These are phyloP conservation scores for Solanum lycopersicoides DNA, from an alignment of 257 asterid species.

Conservation along the genomic window DNA sequence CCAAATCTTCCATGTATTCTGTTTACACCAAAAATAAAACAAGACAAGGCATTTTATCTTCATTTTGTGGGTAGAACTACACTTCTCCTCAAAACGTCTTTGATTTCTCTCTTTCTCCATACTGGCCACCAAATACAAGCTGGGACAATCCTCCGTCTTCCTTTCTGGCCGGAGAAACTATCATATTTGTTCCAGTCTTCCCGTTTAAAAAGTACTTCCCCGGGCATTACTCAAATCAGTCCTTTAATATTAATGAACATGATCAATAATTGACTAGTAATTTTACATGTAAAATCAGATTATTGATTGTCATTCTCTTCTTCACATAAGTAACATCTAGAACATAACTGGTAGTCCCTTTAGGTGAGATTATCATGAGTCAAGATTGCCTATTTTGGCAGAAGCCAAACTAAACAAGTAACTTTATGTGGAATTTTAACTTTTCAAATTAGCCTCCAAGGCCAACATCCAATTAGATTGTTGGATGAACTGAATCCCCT, in stretches of 20 bases:
- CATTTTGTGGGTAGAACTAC: background rate
- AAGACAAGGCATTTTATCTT: background rate
- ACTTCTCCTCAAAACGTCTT: background rate
- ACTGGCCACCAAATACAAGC: background rate
- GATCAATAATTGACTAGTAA: background rate
- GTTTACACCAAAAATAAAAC: background rate
- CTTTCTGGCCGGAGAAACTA: background rate
- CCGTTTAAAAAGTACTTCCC: background rate
- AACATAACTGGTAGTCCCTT: background rate
- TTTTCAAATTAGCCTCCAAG: too few relatives aligned
- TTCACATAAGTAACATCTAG: background rate
- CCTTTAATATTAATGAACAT: background rate
- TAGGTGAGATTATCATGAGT: background rate
- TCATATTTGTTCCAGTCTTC: background rate
- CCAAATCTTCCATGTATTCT: background rate
- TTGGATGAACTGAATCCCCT: too few relatives aligned
- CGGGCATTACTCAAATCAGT: background rate
- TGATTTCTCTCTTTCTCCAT: background rate
- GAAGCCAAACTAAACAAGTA: background rate
- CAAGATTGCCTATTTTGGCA: background rate
- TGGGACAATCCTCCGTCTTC: background rate
- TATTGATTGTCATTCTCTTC: background rate
- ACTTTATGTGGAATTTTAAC: too few relatives aligned
- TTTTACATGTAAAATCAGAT: background rate
- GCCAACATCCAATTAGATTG: too few relatives aligned